A percentile compares a stretch with the other conserved stretches of the same genome.
Evolutionary conservation across 306 rosid species (phyloP).

Genomic region (Corylus avellana): DNA sequence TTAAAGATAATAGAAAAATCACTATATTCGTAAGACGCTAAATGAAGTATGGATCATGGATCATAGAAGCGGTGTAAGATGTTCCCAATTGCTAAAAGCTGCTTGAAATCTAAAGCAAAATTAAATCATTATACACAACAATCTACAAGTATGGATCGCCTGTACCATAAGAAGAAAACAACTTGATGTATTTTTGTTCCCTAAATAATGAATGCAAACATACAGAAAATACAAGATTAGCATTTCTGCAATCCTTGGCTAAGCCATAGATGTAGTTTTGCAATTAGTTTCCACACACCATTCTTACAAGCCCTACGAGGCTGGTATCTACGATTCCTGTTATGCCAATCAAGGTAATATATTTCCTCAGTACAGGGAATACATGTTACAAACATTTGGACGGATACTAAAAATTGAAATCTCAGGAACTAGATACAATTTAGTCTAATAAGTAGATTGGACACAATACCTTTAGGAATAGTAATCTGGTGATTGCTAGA

Average conservation of each 20-base stretch:
- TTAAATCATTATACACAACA: neutral
- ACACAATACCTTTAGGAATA: constrained; percentile 71
- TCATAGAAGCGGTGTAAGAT: constrained; percentile 1
- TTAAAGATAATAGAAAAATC: constrained; percentile 1
- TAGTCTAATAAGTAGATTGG: constrained; percentile 22
- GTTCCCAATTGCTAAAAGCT: neutral
- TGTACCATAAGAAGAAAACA: neutral
- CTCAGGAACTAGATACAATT: constrained; percentile 15
- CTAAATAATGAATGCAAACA: neutral
- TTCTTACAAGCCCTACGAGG: neutral
- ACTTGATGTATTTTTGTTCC: neutral
- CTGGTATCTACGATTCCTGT: neutral
- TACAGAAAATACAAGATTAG: constrained; percentile 1
- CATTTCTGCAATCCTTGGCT: neutral
- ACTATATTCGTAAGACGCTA: neutral
- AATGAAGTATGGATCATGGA: constrained; percentile 4
- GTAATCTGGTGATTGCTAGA: constrained; percentile 52
- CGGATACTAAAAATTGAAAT: constrained; percentile 16
- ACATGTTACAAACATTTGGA: neutral
- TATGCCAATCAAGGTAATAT: constrained; percentile 5
- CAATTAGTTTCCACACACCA: neutral
- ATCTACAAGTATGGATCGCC: neutral
- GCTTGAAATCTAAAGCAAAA: neutral
- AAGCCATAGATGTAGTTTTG: neutral
- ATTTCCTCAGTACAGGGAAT: neutral